phyloP scores from a whole-genome alignment of 2,329 filamentous ascomycete genomes.

The Xylariaceae sp. region DNA sequence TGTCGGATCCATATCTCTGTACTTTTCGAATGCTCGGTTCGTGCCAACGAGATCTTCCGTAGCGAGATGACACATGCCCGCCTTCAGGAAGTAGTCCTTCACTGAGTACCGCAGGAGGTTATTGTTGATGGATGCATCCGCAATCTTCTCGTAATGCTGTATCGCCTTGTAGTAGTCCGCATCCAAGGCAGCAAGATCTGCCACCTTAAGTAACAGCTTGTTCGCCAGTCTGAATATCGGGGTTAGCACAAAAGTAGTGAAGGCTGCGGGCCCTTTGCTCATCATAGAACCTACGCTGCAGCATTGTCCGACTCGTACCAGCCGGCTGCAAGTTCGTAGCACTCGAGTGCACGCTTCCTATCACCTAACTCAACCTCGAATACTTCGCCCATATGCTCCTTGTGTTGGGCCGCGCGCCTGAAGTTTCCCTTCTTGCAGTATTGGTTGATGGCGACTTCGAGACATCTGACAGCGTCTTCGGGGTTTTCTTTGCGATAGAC shows the following conservation, averaged over 20 bases:
- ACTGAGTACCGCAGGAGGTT: conserved; percentile 93
- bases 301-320: conserved; percentile 93
- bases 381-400: conserved; percentile 86
- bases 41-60: conserved; percentile 77
- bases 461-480: conserved; percentile 79
- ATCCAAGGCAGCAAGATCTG: conserved; percentile 82
- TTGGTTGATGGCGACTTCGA: conserved; percentile 81
- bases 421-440: conserved; percentile 93
- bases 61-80: conserved; percentile 86
- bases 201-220: conserved; percentile 91
- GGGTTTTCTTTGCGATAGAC: conserved; percentile 88
- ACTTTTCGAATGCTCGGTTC: conserved; percentile 81
- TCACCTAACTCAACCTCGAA: conserved; percentile 85
- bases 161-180: conserved; percentile 86
- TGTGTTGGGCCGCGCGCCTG: conserved; percentile 85
- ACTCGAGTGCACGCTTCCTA: conserved; percentile 76
- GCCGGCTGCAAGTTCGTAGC: conserved; percentile 83
- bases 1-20: conserved; percentile 77
- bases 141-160: conserved; percentile 83
- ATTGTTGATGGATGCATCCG: conserved; percentile 79
- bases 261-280: background rate
- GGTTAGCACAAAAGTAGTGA: conserved; percentile 14
- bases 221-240: conserved; percentile 67
- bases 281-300: conserved; percentile 67
- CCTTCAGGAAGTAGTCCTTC: conserved; percentile 95